Evolutionary conservation across 495 filamentous ascomycete species (phyloP), one percentile per base, ranked within the genome.

Genomic region (Penicillium cosmopolitanum): DNA sequence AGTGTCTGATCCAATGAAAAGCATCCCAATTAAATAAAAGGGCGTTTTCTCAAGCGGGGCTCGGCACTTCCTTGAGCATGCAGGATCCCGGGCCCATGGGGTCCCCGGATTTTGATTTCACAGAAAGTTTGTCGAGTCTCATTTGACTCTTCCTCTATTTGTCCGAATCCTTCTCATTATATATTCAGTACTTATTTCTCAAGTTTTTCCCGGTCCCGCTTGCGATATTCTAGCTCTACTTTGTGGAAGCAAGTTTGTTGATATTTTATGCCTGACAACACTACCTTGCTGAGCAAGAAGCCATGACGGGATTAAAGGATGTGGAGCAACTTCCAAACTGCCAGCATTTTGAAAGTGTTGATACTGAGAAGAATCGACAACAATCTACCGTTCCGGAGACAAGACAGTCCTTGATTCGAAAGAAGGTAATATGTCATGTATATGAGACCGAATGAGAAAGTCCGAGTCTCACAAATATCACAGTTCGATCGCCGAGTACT

Each of bases 401-500:
- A 25, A 31, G 57, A 36, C 62, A 64, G 23, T 53, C 57, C 18
- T 31, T 38, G 13, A 66, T 66, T 56, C 53, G 64, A 25, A 63
- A 51, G 44, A 66, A 63, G 53, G 66, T 63, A 31, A 23, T 6
- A 33, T 6, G 16, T 19, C 31, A 52, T 38, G 28, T 2, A 36
- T 12, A 10, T 15, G 13, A 31, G n/a, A 12, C 13, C 5, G 9
- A 5, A 36, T 18, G 42, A 19, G n/a, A 16, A 46, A 10, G 3
- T 52, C 50, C 5, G 13, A 36, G 13, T 28, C 34, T n/a, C 25
- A 19, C n/a, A 31, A 9, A 31, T 31, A 7, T 31, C 18, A 5
- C 15, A 65, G 69, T 72, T 69, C 51, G 69, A 72, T 43, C 58
- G 61, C 8, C 60, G 61, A 4, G 64, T 72, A 12, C 55, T 72